Conservation (phyloP, 441 rosid genomes). For the Dalechampia spathulata region DNA sequence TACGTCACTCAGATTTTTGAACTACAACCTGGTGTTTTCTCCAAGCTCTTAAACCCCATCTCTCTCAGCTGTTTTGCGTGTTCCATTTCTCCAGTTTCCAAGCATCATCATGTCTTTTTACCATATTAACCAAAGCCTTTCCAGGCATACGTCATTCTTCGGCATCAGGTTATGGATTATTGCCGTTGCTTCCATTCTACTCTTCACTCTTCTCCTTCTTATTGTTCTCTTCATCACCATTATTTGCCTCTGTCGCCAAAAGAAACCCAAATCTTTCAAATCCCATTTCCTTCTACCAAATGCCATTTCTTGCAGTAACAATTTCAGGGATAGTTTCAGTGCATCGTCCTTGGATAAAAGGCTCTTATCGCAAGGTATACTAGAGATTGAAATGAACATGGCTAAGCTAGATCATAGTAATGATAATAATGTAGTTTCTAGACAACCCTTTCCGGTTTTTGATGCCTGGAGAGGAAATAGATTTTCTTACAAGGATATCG, state of each 20-base stretch:
- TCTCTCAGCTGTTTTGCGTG: background rate
- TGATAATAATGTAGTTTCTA: too few relatives aligned
- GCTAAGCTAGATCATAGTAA: constrained; percentile 21
- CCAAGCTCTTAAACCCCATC: background rate
- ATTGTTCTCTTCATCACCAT: constrained; percentile 19
- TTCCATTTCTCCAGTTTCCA: background rate
- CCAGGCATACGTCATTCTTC: constrained; percentile 35
- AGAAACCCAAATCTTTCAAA: constrained; percentile 20
- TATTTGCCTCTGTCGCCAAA: constrained; percentile 20
- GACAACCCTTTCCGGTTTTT: too few relatives aligned
- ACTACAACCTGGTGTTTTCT: background rate
- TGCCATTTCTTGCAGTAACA: constrained; percentile 10
- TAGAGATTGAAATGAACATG: constrained; percentile 34
- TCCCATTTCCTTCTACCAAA: constrained; percentile 16
- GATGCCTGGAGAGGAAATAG: constrained; percentile 28
- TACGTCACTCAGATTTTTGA: constrained; percentile 18
- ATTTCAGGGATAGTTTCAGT: constrained; percentile 4
- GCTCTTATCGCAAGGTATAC: constrained; percentile 19
- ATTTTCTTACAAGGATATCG: constrained; percentile 38
- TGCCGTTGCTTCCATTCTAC: constrained; percentile 19
- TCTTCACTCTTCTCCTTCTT: constrained; percentile 21
- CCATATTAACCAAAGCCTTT: constrained; percentile 17
- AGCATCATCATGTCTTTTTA: constrained; percentile 9
- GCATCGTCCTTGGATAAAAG: constrained; percentile 28
- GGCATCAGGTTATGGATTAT: constrained; percentile 48